Percentiles rank a stretch among this genome's conserved stretches.
Conservation (phyloP, 345 rosid genomes). For the Corchorus olitorius region DNA sequence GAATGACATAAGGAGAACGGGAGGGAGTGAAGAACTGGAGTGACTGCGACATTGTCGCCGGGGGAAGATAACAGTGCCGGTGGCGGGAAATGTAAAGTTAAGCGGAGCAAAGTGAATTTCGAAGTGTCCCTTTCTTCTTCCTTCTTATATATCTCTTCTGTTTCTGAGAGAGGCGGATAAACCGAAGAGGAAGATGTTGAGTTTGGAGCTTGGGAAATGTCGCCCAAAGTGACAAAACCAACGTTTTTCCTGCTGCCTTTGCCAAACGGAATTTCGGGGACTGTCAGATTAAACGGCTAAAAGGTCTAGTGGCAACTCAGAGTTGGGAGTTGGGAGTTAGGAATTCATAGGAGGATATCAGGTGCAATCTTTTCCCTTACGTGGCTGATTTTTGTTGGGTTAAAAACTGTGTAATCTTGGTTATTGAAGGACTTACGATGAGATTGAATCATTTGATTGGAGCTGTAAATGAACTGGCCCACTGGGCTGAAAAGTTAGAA, state of each 20-base stretch:
- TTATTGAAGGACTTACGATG: neutral
- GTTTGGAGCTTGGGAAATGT: conserved; percentile 32
- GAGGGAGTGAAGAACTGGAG: conserved; percentile 60
- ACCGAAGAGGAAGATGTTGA: conserved; percentile 29
- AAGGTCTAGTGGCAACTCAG: neutral
- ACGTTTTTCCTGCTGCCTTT: neutral
- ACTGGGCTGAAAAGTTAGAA: neutral
- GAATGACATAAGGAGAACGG: conserved; percentile 37
- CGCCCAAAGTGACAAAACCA: conserved; percentile 24
- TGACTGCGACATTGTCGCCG: conserved; percentile 60
- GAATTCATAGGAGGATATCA: neutral
- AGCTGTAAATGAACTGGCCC: neutral
- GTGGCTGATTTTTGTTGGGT: conserved; percentile 5
- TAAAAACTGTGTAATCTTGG: neutral
- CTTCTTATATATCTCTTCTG: neutral
- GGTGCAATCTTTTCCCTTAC: neutral
- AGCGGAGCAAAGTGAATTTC: neutral
- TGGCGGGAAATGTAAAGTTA: neutral
- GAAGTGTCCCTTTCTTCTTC: neutral
- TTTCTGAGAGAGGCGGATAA: conserved; percentile 38
- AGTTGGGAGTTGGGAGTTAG: neutral
- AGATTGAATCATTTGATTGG: neutral
- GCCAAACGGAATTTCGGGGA: neutral
- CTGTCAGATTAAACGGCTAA: neutral
- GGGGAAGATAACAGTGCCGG: conserved; percentile 18